Percentiles rank a stretch among this genome's conserved stretches.
Evolutionary conservation across 2,329 filamentous ascomycete genomes (phyloP).

Genomic region (Waltergamsia citrina): DNA sequence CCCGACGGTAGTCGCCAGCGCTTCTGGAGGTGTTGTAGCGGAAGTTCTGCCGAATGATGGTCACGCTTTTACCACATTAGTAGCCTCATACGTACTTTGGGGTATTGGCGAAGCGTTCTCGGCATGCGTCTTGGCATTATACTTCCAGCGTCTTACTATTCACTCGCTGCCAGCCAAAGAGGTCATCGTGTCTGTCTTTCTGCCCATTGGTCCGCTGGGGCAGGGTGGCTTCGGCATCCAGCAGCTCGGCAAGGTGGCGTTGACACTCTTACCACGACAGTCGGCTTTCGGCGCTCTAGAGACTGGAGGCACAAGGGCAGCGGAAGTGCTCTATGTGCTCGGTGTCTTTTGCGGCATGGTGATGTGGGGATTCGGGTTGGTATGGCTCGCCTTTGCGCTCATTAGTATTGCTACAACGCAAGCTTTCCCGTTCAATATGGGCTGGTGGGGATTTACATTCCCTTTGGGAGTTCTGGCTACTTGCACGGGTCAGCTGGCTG

Average conservation of each 20-base stretch:
- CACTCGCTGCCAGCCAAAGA: conserved; percentile 58
- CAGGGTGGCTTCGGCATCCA: conserved; percentile 53
- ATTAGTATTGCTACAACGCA: conserved; percentile 28
- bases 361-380: conserved; percentile 34
- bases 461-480: conserved; percentile 33
- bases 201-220: conserved; percentile 58
- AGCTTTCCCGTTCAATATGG: conserved; percentile 33
- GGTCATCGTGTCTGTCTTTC: conserved; percentile 57
- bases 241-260: conserved; percentile 38
- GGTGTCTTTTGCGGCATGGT: conserved; percentile 36
- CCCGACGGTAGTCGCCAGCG: conserved; percentile 54
- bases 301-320: conserved; percentile 20
- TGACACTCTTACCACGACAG: conserved; percentile 26
- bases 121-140: conserved; percentile 54
- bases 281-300: conserved; percentile 31
- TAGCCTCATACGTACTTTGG: conserved; percentile 61
- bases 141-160: conserved; percentile 59
- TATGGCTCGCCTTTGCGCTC: conserved; percentile 33
- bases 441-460: conserved; percentile 39
- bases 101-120: conserved; percentile 49
- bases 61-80: conserved; percentile 50
- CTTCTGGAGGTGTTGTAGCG: conserved; percentile 54
- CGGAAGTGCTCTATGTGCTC: conserved; percentile 45
- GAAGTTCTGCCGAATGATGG: conserved; percentile 43
- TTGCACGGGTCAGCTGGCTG: conserved; percentile 27